Base-by-base conservation (phyloP, 2,329 filamentous ascomycete species). In the Verticillium alfalfae region DNA sequence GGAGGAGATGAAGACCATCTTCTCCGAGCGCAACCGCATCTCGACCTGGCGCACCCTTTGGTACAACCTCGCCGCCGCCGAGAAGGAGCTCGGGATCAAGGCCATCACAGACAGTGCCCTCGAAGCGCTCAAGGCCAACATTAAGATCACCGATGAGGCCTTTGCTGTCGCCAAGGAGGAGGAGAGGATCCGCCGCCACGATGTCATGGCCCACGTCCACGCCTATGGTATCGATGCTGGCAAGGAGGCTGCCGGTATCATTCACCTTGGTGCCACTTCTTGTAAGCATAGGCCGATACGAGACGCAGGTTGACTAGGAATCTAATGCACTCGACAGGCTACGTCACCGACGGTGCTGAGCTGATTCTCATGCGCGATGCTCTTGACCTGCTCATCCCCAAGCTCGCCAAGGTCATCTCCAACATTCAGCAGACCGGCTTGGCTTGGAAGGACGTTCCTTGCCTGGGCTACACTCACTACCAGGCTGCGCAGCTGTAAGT, bases 31-130 rank as follows among this genome's bases (percentile, higher is more conserved):
- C 54, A 88, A 86, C 60, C 84, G 92, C 36, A 87, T 88, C 74
- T 88, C 86, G 52, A 92, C 87, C 61, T 96, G 92, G 92, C 87
- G 93, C 66, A 84, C 91, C 73, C 85, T 97, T 18, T 97, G 93
- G 93, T 79, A 94, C 55, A 88, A 84, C 77, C 88, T 97, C 12
- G 93, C 93, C 31, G 89, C 96, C 80, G 82, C 84, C 10, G 89
- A 97, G 80, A 88, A 88, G 73, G 89, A 93, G 74, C 84, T 96
- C 2, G 92, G 92, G 2, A 84, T 96, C 56, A 79, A 84, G 9
- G 72, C 77, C 55, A 93, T 97, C 71, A 87, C 85, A 15, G 75
- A 83, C 22, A 86, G 94, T 69, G 93, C 93, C 9, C 80, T 97
- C 59, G 83, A 88, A 63, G 84, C 93, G 75, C 90, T 97, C 85